A percentile compares a stretch with the other conserved stretches of the same genome.
These are phyloP conservation scores for Colletotrichum sp. DNA, from an alignment of 2,329 filamentous ascomycete species.

Conservation along the genomic window DNA sequence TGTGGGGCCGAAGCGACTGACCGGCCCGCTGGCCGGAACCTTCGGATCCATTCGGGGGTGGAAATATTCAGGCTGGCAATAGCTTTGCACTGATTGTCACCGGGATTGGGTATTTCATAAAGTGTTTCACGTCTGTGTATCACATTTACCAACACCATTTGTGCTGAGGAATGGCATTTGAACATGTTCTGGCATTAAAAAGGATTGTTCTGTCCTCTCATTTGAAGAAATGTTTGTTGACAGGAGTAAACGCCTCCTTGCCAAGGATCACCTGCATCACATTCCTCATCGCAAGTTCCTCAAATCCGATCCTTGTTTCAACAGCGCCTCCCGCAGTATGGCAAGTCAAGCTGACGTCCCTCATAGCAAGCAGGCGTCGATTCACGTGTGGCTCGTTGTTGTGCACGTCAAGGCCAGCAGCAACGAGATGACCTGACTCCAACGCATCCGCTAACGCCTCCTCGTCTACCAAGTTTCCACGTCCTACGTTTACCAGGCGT, in stretches of 20 bases:
- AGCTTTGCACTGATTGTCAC: background rate
- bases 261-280: slow-evolving; percentile 51
- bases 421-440: slow-evolving; percentile 14
- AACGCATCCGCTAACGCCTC: slow-evolving; percentile 20
- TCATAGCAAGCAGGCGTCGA: slow-evolving; percentile 33
- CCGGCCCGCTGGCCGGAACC: background rate
- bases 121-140: background rate
- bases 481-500: slow-evolving; percentile 61
- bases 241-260: slow-evolving; percentile 51
- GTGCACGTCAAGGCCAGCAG: slow-evolving; percentile 29
- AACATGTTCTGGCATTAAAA: background rate
- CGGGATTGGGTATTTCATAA: background rate
- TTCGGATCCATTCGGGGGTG: background rate
- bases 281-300: slow-evolving; percentile 60
- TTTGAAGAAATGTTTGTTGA: slow-evolving; percentile 55
- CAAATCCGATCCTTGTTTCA: slow-evolving; percentile 59
- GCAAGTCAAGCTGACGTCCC: slow-evolving; percentile 49
- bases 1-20: background rate
- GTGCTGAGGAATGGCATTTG: background rate
- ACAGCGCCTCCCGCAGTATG: slow-evolving; percentile 62
- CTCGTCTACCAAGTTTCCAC: slow-evolving; percentile 28
- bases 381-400: slow-evolving; percentile 53
- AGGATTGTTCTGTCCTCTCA: background rate
- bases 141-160: background rate
- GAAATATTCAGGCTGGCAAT: background rate